phyloP scores from a whole-genome alignment of 176 grass and related monocot genomes.

The Oryza glaberrima region DNA sequence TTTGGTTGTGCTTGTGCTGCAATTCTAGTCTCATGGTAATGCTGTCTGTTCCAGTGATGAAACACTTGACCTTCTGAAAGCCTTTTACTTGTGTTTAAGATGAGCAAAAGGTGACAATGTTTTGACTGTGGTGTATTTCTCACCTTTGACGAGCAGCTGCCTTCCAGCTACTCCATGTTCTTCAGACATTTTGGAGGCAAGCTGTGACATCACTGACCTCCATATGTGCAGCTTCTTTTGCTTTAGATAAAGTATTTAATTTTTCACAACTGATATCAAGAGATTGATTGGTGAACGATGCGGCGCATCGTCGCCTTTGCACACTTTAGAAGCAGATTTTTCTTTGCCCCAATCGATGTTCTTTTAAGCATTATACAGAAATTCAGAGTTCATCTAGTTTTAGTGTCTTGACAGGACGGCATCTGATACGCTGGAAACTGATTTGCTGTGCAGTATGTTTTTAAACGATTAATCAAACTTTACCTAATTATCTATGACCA shows the following conservation, averaged over 20 bases:
- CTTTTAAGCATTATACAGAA: conserved; percentile 24
- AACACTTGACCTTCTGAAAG: not conserved
- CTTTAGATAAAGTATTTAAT: conserved; percentile 34
- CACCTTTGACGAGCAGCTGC: conserved; percentile 23
- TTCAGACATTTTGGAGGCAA: conserved; percentile 46
- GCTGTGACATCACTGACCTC: conserved; percentile 45
- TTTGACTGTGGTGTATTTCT: conserved; percentile 18
- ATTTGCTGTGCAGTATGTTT: not conserved
- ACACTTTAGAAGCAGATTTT: conserved; percentile 36
- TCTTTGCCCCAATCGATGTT: conserved; percentile 22
- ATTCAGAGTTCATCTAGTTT: conserved; percentile 16
- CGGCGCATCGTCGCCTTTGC: conserved; percentile 48
- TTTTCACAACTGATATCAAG: conserved; percentile 24
- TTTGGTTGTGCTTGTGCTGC: not conserved
- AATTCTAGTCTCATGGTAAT: not conserved
- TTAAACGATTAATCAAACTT: not conserved
- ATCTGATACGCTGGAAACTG: conserved; percentile 33
- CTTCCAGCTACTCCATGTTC: conserved; percentile 25
- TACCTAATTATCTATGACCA: conserved; percentile 20
- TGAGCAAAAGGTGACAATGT: not conserved
- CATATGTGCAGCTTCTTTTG: conserved; percentile 39
- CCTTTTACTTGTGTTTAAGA: conserved; percentile 17
- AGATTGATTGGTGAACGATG: conserved; percentile 46
- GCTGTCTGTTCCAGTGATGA: conserved; percentile 3
- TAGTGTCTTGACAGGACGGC: not conserved